phyloP scores from a whole-genome alignment of 1,139 yeast genomes.

The Zygosaccharomyces pseudobailii region DNA sequence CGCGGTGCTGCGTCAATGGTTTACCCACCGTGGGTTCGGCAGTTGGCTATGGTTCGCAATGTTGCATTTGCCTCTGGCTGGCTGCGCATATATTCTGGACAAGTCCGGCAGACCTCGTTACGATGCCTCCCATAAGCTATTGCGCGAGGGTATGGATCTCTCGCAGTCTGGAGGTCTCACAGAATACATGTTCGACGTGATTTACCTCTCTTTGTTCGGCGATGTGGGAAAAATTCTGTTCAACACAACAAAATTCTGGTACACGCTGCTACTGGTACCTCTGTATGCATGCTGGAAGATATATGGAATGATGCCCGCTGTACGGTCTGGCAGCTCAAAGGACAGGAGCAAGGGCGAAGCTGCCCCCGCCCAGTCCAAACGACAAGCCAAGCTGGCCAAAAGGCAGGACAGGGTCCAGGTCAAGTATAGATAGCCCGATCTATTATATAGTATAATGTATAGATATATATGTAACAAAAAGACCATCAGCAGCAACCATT shows the following conservation, averaged over 20 bases:
- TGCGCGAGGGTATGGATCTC: constrained; percentile 27
- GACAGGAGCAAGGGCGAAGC: constrained; percentile 3
- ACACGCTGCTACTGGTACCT: constrained; percentile 20
- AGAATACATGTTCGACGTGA: constrained; percentile 30
- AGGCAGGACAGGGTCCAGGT: constrained; percentile 26
- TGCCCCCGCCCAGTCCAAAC: constrained; percentile 26
- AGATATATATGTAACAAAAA: constrained; percentile 1
- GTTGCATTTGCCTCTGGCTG: constrained; percentile 24
- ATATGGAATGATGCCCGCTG: constrained; percentile 19
- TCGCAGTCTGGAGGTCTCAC: constrained; percentile 25
- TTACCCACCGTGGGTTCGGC: constrained; percentile 2
- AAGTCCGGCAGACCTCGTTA: constrained; percentile 29
- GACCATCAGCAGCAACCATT: constrained; percentile 59
- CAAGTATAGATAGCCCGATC: constrained; percentile 21
- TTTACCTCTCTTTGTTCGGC: constrained; percentile 29
- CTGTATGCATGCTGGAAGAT: constrained; percentile 27
- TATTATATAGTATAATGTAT: neutral
- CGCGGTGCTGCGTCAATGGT: constrained; percentile 16
- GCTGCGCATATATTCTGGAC: constrained; percentile 26
- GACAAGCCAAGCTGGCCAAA: constrained; percentile 33
- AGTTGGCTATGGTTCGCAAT: constrained; percentile 15
- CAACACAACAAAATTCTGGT: constrained; percentile 28
- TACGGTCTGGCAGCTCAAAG: constrained; percentile 1
- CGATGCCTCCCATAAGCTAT: constrained; percentile 17
- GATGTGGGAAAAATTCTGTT: constrained; percentile 25